Conservation (phyloP, 148 eudicot species). For the Rhododendron kiyosumense region DNA sequence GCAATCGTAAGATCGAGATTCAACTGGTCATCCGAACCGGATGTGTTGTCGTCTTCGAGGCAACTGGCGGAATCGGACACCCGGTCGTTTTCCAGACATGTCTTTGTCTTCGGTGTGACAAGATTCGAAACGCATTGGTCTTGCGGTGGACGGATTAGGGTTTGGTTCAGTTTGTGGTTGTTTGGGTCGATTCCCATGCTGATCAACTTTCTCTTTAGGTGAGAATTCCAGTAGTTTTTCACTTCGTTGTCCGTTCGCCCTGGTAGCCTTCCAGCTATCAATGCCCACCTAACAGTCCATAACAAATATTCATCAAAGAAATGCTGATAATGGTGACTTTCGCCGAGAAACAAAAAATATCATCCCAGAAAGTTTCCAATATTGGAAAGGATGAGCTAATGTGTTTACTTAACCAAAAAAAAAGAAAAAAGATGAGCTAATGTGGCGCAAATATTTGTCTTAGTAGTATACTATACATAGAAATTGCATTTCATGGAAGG, state of each 20-base stretch:
- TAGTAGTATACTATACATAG: too few species aligned
- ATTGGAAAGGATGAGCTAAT: neutral
- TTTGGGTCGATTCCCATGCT: conserved; percentile 20
- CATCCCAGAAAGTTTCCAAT: neutral
- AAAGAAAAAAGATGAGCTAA: neutral
- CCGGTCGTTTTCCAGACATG: neutral
- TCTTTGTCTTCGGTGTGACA: neutral
- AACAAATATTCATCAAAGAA: neutral
- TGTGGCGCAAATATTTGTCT: neutral
- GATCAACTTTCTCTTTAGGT: conserved; percentile 17
- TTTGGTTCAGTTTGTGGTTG: conserved; percentile 11
- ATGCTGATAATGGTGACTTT: too few species aligned
- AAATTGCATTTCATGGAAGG: neutral
- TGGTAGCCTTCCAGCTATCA: conserved; percentile 33
- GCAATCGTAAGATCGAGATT: conserved; percentile 39
- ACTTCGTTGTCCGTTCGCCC: conserved; percentile 33
- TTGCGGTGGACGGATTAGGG: neutral
- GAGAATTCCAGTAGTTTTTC: conserved; percentile 30
- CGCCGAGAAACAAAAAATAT: neutral
- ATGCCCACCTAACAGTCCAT: conserved; percentile 21
- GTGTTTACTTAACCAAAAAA: neutral
- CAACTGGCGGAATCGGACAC: neutral
- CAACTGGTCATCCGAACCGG: conserved; percentile 14
- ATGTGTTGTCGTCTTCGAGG: neutral
- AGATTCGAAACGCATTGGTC: neutral